A percentile compares a stretch with the other conserved stretches of the same genome.
These are phyloP conservation scores for Paramecium primaurelia DNA, from an alignment of 73 alveolate species.

Conservation along the genomic window DNA sequence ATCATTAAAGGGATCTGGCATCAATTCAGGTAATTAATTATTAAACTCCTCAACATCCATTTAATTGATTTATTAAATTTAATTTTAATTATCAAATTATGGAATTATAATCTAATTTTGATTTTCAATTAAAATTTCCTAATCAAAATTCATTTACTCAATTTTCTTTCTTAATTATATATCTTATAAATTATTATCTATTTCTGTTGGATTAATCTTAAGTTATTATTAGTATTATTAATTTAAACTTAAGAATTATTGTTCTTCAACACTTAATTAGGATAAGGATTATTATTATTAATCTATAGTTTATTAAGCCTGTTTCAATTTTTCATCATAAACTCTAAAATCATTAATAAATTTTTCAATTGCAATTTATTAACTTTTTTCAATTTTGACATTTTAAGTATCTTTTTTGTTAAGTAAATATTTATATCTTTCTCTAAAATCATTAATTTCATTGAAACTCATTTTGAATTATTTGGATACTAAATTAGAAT, in stretches of 20 bases:
- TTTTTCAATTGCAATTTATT: neutral
- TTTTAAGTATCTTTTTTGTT: neutral
- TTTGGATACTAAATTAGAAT: neutral
- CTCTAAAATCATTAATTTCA: constrained; percentile 14
- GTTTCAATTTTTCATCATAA: neutral
- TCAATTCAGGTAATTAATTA: neutral
- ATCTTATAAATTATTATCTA: neutral
- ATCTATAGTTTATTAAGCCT: neutral
- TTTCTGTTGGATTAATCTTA: neutral
- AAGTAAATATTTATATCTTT: neutral
- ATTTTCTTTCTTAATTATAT: neutral
- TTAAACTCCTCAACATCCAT: neutral
- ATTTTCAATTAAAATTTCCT: neutral
- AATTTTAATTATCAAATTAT: neutral
- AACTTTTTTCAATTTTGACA: neutral
- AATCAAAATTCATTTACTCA: neutral
- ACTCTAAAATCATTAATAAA: neutral
- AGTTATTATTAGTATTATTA: neutral
- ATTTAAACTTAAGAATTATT: neutral
- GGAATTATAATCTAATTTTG: neutral
- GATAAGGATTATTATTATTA: neutral
- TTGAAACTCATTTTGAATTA: neutral
- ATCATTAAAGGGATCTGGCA: neutral
- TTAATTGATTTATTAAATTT: neutral
- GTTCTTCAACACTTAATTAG: neutral